Base-by-base conservation (phyloP, 176 grass and related monocot species). In the Triticum timopheevii region DNA sequence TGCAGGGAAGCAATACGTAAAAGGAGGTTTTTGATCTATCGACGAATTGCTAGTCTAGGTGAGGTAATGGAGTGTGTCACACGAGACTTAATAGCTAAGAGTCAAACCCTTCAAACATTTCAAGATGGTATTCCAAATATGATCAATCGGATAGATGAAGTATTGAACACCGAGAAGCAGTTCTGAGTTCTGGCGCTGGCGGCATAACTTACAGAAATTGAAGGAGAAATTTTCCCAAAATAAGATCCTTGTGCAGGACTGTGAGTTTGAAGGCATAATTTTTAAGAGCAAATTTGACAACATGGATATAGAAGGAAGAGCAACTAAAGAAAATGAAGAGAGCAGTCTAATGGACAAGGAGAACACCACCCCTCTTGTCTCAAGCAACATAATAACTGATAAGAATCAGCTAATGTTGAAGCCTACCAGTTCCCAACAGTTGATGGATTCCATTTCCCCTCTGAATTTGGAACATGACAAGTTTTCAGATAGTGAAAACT, bases 381-480 rank as follows among this genome's bases (percentile, higher is more conserved):
- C 90, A 39, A 30, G 45, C 20, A 82, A 47, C 72, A 87, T 85
- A 76, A 81, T 72, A 83, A 67, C 50, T 42, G 89, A 88, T 69
- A 89, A 69, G 40, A 89, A 28, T 74, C 76, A 70, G 19, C 65
- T 13, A 89, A 85, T 56, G 58, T 67, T 84, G 42, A 73, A 86
- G 65, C 65, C 65, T 83, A 73, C 25, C 79, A 83, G 78, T 79
- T 89, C 90, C 73, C 78, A 87, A 67, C 75, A 84, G 22, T 87
- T 87, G 85, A 80, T 87, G 80, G 85, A 86, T 86, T 78, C 78
- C 24, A 86, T 89, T 66, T 89, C 86, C 24, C 86, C 86, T 78
- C 66, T 89, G 42, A 65, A 79, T 66, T 82, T 89, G 65, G 86
- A 86, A 79, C 58, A 83, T 73, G 56, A 59, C 7, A 36, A 40